These are phyloP conservation scores for Cladosporium sp. DNA, from an alignment of 2,329 filamentous ascomycete species.

Conservation along the genomic window DNA sequence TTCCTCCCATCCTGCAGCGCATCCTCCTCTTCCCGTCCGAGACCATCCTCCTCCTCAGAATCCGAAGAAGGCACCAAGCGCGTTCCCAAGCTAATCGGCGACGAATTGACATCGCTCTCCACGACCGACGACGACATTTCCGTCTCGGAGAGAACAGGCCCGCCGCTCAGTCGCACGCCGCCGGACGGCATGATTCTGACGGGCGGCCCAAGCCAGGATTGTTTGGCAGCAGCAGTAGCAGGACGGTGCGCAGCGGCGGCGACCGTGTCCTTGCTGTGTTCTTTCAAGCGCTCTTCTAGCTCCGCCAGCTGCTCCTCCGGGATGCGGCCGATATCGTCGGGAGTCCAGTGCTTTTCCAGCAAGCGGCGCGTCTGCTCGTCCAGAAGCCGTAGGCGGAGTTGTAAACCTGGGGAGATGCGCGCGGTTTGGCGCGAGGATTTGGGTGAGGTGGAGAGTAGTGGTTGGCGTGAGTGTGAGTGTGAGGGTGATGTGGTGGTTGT, in stretches of 20 bases:
- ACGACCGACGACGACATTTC: conserved; percentile 34
- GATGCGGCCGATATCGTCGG: conserved; percentile 65
- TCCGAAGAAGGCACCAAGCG: conserved; percentile 55
- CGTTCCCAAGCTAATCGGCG: conserved; percentile 56
- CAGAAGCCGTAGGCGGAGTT: conserved; percentile 48
- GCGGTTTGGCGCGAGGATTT: conserved; percentile 40
- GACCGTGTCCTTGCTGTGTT: conserved; percentile 29
- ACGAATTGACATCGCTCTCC: conserved; percentile 49
- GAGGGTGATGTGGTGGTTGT: not conserved
- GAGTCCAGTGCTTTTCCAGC: conserved; percentile 32
- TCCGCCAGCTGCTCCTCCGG: conserved; percentile 69
- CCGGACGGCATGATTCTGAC: conserved; percentile 30
- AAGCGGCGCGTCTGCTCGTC: conserved; percentile 42
- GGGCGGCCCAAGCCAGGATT: conserved; percentile 64
- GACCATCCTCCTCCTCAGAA: conserved; percentile 49
- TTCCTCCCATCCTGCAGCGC: conserved; percentile 69
- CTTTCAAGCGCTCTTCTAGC: conserved; percentile 60
- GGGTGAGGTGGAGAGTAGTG: not conserved
- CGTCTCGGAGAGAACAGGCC: conserved; percentile 42
- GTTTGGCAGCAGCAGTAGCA: conserved; percentile 51
- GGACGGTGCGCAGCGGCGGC: conserved; percentile 50
- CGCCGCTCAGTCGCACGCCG: conserved; percentile 36
- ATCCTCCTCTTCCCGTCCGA: conserved; percentile 39
- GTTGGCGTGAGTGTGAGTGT: not conserved
- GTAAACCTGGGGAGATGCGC: conserved; percentile 44